Conservation (phyloP, 2,329 filamentous ascomycete genomes). For the Cercospora sp. region DNA sequence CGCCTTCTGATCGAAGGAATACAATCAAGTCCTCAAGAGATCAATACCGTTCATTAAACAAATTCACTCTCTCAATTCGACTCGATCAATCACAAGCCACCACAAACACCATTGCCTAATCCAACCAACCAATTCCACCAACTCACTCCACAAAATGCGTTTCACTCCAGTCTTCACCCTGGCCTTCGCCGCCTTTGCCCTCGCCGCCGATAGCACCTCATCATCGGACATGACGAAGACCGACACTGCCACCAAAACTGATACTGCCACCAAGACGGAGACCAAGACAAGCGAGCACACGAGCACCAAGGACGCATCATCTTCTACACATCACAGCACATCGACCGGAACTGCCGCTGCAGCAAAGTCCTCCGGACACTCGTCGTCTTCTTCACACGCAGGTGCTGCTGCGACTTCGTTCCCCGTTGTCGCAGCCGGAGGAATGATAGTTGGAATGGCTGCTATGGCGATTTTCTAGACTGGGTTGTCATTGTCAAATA, state of each 20-base stretch:
- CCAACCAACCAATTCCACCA: background rate
- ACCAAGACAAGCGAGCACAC: constrained; percentile 2
- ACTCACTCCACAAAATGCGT: background rate
- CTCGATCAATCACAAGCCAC: background rate
- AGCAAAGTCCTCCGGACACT: background rate
- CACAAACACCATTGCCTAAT: background rate
- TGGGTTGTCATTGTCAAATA: too few species aligned
- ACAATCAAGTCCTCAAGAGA: background rate
- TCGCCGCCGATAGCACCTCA: background rate
- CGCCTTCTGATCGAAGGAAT: background rate
- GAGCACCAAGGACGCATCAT: background rate
- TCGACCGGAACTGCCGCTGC: background rate
- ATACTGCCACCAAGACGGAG: background rate
- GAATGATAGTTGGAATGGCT: constrained; percentile 9
- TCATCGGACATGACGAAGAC: background rate
- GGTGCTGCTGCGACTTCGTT: constrained; percentile 4
- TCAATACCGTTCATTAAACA: background rate
- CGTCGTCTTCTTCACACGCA: background rate
- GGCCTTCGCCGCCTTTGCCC: constrained; percentile 2
- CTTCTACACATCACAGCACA: background rate
- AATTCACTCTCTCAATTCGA: too few species aligned
- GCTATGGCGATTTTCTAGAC: constrained; percentile 4
- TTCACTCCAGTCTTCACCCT: background rate
- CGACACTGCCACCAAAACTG: background rate
- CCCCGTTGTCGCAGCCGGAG: constrained; percentile 2